Conservation (phyloP, 2,329 filamentous ascomycete genomes). For the Neospermospora avenae region DNA sequence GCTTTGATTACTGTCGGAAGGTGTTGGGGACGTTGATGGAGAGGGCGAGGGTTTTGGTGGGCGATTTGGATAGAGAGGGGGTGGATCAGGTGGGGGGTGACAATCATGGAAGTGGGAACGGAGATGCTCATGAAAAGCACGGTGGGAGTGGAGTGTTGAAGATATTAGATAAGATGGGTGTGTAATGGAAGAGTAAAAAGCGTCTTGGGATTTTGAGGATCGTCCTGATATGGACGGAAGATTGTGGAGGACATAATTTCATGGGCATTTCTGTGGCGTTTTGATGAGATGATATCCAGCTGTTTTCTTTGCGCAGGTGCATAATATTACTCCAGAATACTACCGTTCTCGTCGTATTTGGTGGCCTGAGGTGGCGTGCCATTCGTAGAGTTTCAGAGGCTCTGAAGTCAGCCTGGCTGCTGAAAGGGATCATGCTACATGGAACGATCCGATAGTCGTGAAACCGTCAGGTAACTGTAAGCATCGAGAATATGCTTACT, state of each 20-base stretch:
- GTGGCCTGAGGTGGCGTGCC: too few relatives aligned
- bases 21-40: conserved; percentile 63
- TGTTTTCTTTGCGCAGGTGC: background rate
- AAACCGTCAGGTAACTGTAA: too few relatives aligned
- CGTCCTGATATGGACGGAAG: background rate
- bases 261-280: background rate
- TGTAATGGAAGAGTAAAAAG: conserved; percentile 1
- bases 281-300: conserved; percentile 3
- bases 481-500: too few relatives aligned
- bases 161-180: conserved; percentile 65
- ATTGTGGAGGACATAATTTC: background rate
- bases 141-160: conserved; percentile 49
- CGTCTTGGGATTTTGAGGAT: background rate
- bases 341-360: background rate
- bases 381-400: too few relatives aligned
- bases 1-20: conserved; percentile 77
- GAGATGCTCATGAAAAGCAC: background rate
- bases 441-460: too few relatives aligned
- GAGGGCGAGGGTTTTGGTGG: conserved; percentile 53
- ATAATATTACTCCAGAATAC: background rate
- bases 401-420: too few relatives aligned
- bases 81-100: conserved; percentile 57
- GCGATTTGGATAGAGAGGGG: conserved; percentile 55
- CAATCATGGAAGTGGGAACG: conserved; percentile 48
- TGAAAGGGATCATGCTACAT: too few relatives aligned